Conservation (phyloP, 2,329 filamentous ascomycete species). For the Epichloe sp. region DNA sequence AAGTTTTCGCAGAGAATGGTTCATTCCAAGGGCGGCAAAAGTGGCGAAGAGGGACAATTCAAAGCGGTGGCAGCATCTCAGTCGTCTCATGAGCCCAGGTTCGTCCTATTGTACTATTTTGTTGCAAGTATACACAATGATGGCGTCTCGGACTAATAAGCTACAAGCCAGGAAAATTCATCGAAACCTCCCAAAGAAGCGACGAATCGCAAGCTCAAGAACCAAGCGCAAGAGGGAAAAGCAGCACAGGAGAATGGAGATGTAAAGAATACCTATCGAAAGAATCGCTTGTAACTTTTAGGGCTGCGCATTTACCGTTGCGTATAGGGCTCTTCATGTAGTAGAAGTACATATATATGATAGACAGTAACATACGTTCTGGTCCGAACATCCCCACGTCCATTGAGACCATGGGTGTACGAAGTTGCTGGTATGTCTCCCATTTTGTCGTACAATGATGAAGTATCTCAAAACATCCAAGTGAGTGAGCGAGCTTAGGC, state of each 20-base stretch:
- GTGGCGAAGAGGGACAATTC: neutral
- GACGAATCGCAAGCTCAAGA: neutral
- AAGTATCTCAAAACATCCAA: too few relatives aligned
- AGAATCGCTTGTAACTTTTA: too few relatives aligned
- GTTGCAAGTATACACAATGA: neutral
- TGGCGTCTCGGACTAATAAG: neutral
- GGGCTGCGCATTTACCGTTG: too few relatives aligned
- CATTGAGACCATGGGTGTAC: too few relatives aligned
- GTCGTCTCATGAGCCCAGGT: slow-evolving; percentile 1
- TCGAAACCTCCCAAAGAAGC: slow-evolving; percentile 1
- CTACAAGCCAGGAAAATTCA: neutral
- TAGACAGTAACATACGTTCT: too few relatives aligned
- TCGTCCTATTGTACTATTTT: neutral
- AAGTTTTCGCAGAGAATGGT: neutral
- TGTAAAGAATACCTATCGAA: too few relatives aligned
- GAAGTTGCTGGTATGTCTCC: too few relatives aligned
- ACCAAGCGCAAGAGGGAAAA: neutral
- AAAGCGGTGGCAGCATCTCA: slow-evolving; percentile 1
- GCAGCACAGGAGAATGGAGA: neutral
- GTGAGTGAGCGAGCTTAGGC: too few relatives aligned
- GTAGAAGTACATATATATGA: too few relatives aligned
- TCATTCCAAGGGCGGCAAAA: neutral
- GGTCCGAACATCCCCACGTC: too few relatives aligned
- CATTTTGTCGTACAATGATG: too few relatives aligned
- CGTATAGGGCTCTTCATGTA: too few relatives aligned